Conservation (phyloP, 495 filamentous ascomycete species). For the Usnea hakonensis region DNA sequence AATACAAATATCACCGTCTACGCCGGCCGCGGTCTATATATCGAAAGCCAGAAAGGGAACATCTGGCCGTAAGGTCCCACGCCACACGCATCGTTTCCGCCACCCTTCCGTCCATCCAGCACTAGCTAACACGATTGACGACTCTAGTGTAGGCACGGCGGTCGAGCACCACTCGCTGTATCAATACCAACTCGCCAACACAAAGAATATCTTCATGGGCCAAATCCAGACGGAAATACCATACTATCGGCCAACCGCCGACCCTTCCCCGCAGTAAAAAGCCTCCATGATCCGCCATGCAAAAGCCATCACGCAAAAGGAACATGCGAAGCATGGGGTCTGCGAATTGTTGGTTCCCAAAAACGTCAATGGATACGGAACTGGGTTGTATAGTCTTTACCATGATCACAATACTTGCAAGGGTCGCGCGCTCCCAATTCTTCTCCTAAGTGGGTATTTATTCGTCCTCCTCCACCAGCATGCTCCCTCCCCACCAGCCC, state of each 20-base stretch:
- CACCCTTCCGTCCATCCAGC: not conserved
- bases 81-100: too few species aligned
- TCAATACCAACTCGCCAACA: slow-evolving; percentile 70
- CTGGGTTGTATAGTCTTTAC: slow-evolving; percentile 73
- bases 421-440: slow-evolving; percentile 13
- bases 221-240: slow-evolving; percentile 82
- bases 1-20: slow-evolving; percentile 58
- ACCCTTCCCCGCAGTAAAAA: slow-evolving; percentile 50
- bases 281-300: slow-evolving; percentile 16
- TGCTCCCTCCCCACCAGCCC: too few species aligned
- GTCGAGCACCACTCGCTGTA: slow-evolving; percentile 73
- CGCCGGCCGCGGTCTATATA: slow-evolving; percentile 56
- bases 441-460: too few species aligned
- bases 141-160: slow-evolving; percentile 52
- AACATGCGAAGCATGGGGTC: slow-evolving; percentile 45
- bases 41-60: slow-evolving; percentile 44
- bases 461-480: too few species aligned
- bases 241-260: slow-evolving; percentile 59
- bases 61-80: slow-evolving; percentile 53
- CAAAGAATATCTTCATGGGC: slow-evolving; percentile 62
- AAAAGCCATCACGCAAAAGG: slow-evolving; percentile 24
- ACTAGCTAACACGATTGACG: slow-evolving; percentile 15
- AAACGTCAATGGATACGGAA: slow-evolving; percentile 58
- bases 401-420: slow-evolving; percentile 41
- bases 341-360: slow-evolving; percentile 54